Evolutionary conservation across 2,329 filamentous ascomycete species (phyloP).

Genomic region (Hypoxylon sp.): DNA sequence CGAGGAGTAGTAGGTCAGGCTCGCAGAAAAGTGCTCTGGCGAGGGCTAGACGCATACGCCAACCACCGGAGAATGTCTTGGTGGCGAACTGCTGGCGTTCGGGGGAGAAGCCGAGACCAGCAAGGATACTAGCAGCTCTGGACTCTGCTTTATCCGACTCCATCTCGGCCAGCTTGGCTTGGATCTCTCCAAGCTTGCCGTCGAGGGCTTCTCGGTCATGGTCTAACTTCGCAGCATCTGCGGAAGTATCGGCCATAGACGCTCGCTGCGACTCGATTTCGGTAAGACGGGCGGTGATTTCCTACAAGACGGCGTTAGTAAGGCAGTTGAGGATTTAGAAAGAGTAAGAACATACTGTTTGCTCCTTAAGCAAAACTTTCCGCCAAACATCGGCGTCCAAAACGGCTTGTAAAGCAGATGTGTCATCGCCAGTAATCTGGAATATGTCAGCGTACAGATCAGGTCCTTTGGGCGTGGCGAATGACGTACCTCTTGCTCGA

Average conservation of each 20-base stretch:
- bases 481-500: constrained; percentile 88
- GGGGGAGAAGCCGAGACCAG: constrained; percentile 94
- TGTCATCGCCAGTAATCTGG: constrained; percentile 94
- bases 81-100: constrained; percentile 94
- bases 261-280: constrained; percentile 82
- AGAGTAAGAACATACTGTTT: constrained; percentile 70
- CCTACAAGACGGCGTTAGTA: constrained; percentile 65
- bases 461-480: neutral
- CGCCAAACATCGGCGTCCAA: constrained; percentile 98
- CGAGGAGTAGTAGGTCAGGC: constrained; percentile 92
- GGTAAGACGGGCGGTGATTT: constrained; percentile 81
- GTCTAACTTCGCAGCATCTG: constrained; percentile 87
- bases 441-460: constrained; percentile 38
- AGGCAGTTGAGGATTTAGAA: no score
- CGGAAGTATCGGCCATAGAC: constrained; percentile 89
- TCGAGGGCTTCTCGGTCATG: constrained; percentile 91
- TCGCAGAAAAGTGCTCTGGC: constrained; percentile 98
- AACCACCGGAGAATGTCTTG: constrained; percentile 99
- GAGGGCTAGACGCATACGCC: constrained; percentile 97
- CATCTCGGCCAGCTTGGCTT: constrained; percentile 95
- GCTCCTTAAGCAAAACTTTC: constrained; percentile 91
- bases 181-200: constrained; percentile 89
- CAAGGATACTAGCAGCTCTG: constrained; percentile 93
- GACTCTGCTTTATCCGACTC: constrained; percentile 99
- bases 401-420: constrained; percentile 92